Base-by-base conservation (phyloP, 129 eudicot species). In the Chrysanthemum lavandulifolium region DNA sequence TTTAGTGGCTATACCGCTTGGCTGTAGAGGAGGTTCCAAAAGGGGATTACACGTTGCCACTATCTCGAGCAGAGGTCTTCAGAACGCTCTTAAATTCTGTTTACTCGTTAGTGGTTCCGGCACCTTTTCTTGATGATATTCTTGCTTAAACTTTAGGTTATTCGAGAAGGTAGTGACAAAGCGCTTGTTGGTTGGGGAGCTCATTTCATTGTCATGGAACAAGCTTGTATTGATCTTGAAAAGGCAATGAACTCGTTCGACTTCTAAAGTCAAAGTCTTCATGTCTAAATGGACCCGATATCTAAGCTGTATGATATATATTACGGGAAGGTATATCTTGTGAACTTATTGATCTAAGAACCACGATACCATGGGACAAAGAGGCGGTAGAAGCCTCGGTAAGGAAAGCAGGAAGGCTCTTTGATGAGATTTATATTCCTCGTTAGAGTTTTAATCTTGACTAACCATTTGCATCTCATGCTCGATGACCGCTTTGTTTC, bases 131-230 rank as follows among this genome's bases (percentile, higher is more conserved):
- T 19, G 21, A 19, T 19, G 21, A 19, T 19, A 19, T 19, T 19
- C 21, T 19, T 19, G 21, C 21, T 19, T 19, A 19, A 19, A 19
- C 21, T 19, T 19, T 19, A 19, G 21, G 21, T 19, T 19, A 19
- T 19, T 19, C 21, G 21, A 19, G 21, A 94, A 81, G 97, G 99
- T 27, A 84, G 83, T 56, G 99, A 94, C 80, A 90, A 90, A 56
- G 90, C 97, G 70, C 93, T 94, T 57, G 96, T 94, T 70, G 99
- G 99, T 33, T 94, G 99, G 99, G 99, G 99, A 68, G 99, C 99
- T 81, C 99, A 94, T 83, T 84, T 94, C 18, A 47, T 93, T 61
- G 65, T 86, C 52, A 94, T 94, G 99, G 89, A 88, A 80, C 91
- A 94, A 78, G 99, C 96, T 61, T 90, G 97, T 61, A 71, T 66